Evolutionary conservation across 176 grass and related monocot genomes (phyloP).

Genomic region (Aegilops speltoides): DNA sequence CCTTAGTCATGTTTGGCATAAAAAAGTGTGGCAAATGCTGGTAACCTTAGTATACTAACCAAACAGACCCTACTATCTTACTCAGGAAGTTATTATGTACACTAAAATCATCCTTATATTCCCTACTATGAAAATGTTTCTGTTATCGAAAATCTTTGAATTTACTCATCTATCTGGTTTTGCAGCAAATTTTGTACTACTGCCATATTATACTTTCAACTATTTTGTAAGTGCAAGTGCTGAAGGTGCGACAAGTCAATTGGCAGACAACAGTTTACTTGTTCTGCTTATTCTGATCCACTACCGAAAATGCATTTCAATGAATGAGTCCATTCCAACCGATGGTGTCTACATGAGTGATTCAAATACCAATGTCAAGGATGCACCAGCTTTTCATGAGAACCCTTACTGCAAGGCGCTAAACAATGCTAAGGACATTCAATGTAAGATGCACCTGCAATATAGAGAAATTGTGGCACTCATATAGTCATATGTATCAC

Average conservation of each 20-base stretch:
- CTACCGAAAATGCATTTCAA: constrained; percentile 78
- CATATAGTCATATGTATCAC: constrained; percentile 5
- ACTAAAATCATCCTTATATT: constrained; percentile 29
- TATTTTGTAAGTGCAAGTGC: constrained; percentile 71
- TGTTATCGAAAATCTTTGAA: constrained; percentile 3
- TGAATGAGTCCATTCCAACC: constrained; percentile 48
- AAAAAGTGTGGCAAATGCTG: neutral
- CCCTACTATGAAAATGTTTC: neutral
- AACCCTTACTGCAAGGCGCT: constrained; percentile 93
- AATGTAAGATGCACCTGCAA: constrained; percentile 62
- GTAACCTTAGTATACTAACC: neutral
- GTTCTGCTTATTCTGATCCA: constrained; percentile 89
- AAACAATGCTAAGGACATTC: constrained; percentile 77
- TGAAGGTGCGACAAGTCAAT: constrained; percentile 64
- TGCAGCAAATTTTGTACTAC: constrained; percentile 94
- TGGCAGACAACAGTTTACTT: constrained; percentile 86
- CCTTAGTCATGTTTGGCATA: neutral
- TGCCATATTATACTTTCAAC: constrained; percentile 95
- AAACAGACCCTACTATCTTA: neutral
- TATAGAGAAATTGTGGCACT: constrained; percentile 8
- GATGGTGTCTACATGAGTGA: constrained; percentile 42
- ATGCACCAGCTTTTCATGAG: constrained; percentile 69
- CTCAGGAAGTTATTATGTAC: neutral
- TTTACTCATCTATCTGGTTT: constrained; percentile 25
- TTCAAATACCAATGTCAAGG: constrained; percentile 51